Conservation (phyloP, 768 basidiomycete genomes). For the Erythrobasidium yunnanense region DNA sequence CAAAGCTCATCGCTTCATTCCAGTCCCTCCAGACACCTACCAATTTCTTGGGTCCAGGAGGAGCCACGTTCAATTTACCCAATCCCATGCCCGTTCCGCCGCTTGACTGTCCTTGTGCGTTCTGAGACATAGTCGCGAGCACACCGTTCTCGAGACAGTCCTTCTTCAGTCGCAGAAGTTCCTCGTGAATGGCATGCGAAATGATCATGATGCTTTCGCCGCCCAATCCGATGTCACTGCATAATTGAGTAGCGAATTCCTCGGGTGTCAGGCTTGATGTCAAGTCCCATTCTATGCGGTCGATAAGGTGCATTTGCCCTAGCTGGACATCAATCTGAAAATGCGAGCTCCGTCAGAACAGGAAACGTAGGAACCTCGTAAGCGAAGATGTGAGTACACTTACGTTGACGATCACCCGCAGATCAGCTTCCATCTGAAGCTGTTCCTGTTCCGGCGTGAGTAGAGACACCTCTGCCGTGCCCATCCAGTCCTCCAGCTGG, state of each 20-base stretch:
- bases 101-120: conserved; percentile 46
- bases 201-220: conserved; percentile 82
- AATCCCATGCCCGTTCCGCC: conserved; percentile 41
- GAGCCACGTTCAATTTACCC: conserved; percentile 50
- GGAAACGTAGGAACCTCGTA: no score
- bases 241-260: conserved; percentile 65
- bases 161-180: conserved; percentile 86
- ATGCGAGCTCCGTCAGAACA: not conserved
- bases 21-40: conserved; percentile 92
- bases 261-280: conserved; percentile 75
- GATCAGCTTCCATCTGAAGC: conserved; percentile 42
- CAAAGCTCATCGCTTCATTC: conserved; percentile 80
- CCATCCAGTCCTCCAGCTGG: conserved; percentile 82
- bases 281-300: conserved; percentile 99
- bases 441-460: conserved; percentile 43
- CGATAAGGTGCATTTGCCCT: conserved; percentile 74
- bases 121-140: no score
- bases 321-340: conserved; percentile 94
- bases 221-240: conserved; percentile 71
- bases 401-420: conserved; percentile 45
- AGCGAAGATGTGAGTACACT: conserved; percentile 29
- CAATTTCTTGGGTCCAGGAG: conserved; percentile 63
- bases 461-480: conserved; percentile 55
- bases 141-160: conserved; percentile 92
- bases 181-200: conserved; percentile 87